Conservation (phyloP, 495 filamentous ascomycete genomes). For the Penicillium paradoxum region DNA sequence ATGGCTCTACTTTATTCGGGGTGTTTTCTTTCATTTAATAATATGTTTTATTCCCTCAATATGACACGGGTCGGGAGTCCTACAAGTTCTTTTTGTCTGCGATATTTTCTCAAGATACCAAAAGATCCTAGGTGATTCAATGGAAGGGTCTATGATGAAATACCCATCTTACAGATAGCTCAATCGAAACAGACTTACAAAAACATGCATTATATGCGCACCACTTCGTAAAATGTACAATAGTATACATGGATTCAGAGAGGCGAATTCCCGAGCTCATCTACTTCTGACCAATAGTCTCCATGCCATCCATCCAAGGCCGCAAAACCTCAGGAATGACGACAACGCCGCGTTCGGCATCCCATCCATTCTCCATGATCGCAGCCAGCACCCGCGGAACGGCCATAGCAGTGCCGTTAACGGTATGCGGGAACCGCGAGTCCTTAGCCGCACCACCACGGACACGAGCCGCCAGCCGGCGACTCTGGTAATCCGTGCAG, state of each 20-base stretch:
- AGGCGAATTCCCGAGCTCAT: background rate
- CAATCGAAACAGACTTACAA: background rate
- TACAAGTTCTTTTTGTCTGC: background rate
- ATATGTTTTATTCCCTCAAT: background rate
- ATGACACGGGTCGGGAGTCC: background rate
- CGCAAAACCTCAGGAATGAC: conserved; percentile 77
- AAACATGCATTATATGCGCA: background rate
- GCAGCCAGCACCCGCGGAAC: conserved; percentile 86
- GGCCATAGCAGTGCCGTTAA: conserved; percentile 92
- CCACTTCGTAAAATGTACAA: background rate
- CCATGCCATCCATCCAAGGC: conserved; percentile 74
- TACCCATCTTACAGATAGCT: background rate
- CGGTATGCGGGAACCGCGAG: conserved; percentile 67
- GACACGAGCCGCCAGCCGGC: conserved; percentile 70
- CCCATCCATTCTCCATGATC: conserved; percentile 90
- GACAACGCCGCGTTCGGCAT: conserved; percentile 52
- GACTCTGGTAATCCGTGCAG: conserved; percentile 91
- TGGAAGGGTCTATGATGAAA: background rate
- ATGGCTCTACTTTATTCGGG: background rate
- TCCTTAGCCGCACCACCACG: conserved; percentile 40
- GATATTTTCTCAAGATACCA: background rate
- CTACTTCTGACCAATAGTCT: conserved; percentile 48
- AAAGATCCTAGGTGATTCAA: background rate
- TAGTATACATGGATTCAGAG: conserved; percentile 14
- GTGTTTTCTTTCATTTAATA: background rate